These are phyloP conservation scores for Colletotrichum sp. DNA, from an alignment of 2,329 filamentous ascomycete species.

Conservation along the genomic window DNA sequence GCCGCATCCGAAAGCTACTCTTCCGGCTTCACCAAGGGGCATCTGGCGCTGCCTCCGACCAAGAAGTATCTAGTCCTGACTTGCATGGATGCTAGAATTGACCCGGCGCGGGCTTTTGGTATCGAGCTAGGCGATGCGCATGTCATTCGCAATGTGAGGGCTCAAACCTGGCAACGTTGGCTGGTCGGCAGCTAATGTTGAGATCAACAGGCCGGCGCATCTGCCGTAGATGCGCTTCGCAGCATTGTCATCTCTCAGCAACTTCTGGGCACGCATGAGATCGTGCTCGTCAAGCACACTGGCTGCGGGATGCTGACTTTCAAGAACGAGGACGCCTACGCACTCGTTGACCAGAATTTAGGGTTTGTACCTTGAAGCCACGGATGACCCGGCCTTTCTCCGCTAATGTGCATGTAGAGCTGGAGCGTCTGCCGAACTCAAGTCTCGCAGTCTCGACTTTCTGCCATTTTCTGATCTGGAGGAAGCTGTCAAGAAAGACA, in stretches of 20 bases:
- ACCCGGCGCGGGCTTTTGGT: conserved; percentile 72
- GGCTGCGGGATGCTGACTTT: conserved; percentile 77
- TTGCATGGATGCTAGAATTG: conserved; percentile 81
- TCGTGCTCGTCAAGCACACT: conserved; percentile 77
- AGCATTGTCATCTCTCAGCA: conserved; percentile 82
- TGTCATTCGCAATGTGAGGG: conserved; percentile 69
- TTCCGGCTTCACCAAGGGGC: conserved; percentile 63
- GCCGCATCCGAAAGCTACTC: conserved; percentile 18
- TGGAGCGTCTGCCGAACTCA: conserved; percentile 26
- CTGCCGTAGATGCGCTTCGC: conserved; percentile 71
- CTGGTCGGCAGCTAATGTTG: background rate
- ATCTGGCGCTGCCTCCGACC: conserved; percentile 71
- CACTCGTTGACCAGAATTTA: conserved; percentile 58
- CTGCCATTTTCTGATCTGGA: conserved; percentile 69
- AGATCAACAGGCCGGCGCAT: conserved; percentile 60
- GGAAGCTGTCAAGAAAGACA: conserved; percentile 68
- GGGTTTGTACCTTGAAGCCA: conserved; percentile 38
- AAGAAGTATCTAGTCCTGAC: conserved; percentile 71
- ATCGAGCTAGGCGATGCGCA: conserved; percentile 79
- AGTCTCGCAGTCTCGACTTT: conserved; percentile 56
- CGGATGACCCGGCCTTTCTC: conserved; percentile 8
- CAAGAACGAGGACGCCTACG: conserved; percentile 60
- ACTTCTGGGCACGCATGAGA: conserved; percentile 76
- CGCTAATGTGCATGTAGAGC: conserved; percentile 6
- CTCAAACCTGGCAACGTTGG: background rate